Evolutionary conservation across 306 rosid genomes (phyloP).

Genomic region (Psophocarpus tetragonolobus): DNA sequence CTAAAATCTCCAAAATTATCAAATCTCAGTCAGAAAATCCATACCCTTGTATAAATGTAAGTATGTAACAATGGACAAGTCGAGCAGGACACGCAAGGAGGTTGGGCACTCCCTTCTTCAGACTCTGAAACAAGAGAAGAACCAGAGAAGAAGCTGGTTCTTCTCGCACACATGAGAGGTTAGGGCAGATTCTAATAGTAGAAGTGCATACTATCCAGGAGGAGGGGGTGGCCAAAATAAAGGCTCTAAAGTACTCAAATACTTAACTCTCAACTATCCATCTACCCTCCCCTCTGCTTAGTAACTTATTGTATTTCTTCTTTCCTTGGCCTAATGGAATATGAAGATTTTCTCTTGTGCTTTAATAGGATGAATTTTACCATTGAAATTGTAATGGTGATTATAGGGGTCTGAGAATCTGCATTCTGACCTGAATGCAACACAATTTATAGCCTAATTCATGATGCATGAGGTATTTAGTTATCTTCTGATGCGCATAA

Average conservation of each 20-base stretch:
- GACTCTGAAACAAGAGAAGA: constrained; percentile 48
- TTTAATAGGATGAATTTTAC: not conserved
- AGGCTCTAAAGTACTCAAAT: not conserved
- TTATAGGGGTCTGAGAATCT: constrained; percentile 13
- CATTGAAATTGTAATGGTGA: not conserved
- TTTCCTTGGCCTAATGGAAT: not conserved
- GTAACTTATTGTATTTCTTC: not conserved
- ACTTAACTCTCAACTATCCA: not conserved
- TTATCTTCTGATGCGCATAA: not conserved
- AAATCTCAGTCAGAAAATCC: too few species aligned
- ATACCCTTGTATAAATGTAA: too few species aligned
- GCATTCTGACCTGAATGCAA: not conserved
- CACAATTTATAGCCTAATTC: not conserved
- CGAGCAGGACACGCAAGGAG: constrained; percentile 45
- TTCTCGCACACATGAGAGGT: constrained; percentile 34
- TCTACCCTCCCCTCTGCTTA: not conserved
- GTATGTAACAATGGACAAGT: constrained; percentile 33
- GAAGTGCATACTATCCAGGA: constrained; percentile 24
- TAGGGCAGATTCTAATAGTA: constrained; percentile 27
- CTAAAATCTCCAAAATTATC: too few species aligned
- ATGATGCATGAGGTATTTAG: not conserved
- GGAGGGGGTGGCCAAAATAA: constrained; percentile 37
- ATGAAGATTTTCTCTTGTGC: not conserved
- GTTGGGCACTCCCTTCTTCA: constrained; percentile 63
- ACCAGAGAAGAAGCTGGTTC: constrained; percentile 31